Conservation (phyloP, 352 stramenopile species). For the Phytophthora crassamura region DNA sequence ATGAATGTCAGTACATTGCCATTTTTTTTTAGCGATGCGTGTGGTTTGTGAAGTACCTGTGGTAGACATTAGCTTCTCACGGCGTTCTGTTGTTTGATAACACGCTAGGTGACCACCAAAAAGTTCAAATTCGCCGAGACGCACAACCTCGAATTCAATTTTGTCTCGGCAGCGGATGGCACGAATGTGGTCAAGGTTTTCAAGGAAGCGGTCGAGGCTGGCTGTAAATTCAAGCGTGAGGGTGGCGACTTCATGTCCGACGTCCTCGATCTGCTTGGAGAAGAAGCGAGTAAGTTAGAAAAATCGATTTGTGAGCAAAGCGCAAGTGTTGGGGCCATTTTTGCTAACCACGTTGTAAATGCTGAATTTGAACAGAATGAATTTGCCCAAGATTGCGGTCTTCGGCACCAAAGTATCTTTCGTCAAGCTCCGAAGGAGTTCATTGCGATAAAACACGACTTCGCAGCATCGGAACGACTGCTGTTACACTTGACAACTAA, state of each 20-base stretch:
- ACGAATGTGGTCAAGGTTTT: constrained; percentile 98
- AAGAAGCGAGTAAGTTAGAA: constrained; percentile 52
- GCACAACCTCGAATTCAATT: constrained; percentile 94
- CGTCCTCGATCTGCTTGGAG: constrained; percentile 90
- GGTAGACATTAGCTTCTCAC: background rate
- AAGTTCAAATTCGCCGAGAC: constrained; percentile 96
- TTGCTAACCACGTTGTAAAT: constrained; percentile 1
- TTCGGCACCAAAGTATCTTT: background rate
- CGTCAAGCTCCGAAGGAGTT: background rate
- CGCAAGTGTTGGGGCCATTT: background rate
- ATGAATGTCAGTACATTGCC: no score
- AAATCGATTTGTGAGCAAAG: no score
- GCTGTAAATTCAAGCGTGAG: constrained; percentile 89
- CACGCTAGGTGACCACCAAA: constrained; percentile 94
- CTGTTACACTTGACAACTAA: background rate
- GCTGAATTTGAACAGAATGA: constrained; percentile 17
- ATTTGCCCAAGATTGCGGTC: background rate
- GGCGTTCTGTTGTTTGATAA: constrained; percentile 6
- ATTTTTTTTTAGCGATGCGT: no score
- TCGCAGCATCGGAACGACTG: no score
- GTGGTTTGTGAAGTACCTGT: background rate
- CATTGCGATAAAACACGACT: no score
- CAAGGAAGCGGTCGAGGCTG: constrained; percentile 86
- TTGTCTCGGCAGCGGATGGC: constrained; percentile 94
- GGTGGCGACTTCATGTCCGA: constrained; percentile 94